Conservation (phyloP, 768 basidiomycete genomes). For the Hypholoma fasciculare region DNA sequence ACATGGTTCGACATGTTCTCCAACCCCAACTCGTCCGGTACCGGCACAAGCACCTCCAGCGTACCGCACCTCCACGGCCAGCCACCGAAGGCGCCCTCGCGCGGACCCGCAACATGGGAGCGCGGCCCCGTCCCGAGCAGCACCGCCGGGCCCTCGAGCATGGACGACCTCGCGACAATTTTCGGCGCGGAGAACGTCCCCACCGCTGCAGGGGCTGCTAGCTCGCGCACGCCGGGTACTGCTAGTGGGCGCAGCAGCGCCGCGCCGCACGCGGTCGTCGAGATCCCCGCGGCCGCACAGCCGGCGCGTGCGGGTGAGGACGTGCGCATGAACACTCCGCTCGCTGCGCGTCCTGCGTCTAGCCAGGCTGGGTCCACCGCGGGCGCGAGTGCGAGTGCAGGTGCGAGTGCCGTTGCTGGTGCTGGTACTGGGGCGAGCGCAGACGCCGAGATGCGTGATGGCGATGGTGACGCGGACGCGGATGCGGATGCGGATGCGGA, state of each 20-base stretch:
- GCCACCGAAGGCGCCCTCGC: background rate
- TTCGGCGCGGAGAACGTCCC: constrained; percentile 3
- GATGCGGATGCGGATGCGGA: constrained; percentile 3
- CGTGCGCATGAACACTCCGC: background rate
- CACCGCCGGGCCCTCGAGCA: background rate
- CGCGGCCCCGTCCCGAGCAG: background rate
- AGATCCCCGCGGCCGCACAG: background rate
- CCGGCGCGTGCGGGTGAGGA: background rate
- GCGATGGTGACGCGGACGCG: background rate
- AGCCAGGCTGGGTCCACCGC: background rate
- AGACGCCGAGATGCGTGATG: constrained; percentile 1
- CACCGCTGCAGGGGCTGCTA: background rate
- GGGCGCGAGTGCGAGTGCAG: background rate
- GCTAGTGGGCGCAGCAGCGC: background rate
- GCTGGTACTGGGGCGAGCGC: background rate
- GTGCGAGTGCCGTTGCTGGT: background rate
- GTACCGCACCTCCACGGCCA: background rate
- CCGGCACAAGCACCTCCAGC: background rate
- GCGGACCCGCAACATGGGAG: background rate
- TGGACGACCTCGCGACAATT: constrained; percentile 2
- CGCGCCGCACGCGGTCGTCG: background rate
- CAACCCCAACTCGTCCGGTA: background rate
- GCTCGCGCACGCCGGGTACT: background rate
- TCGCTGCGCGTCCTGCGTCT: background rate
- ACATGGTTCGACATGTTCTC: constrained; percentile 20